These are phyloP conservation scores for Pisolithus tinctorius DNA, from an alignment of 768 basidiomycete genomes.

Conservation along the genomic window DNA sequence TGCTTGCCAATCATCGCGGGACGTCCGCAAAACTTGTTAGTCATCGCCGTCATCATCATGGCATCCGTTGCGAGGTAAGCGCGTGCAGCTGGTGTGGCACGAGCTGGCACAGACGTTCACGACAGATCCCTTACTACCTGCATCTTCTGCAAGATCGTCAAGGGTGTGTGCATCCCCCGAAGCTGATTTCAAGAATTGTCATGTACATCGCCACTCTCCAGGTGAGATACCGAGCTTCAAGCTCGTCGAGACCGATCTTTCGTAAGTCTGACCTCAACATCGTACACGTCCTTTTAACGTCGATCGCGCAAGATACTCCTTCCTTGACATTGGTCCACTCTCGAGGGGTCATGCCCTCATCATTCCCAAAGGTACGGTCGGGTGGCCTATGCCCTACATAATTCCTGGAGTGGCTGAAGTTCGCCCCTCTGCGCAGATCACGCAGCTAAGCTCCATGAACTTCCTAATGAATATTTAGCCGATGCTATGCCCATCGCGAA, in stretches of 20 bases:
- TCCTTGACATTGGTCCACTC: constrained; percentile 89
- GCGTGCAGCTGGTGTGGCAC: neutral
- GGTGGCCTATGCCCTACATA: no score
- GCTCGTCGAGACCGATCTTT: constrained; percentile 66
- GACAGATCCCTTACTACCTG: constrained; percentile 55
- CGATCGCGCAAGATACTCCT: constrained; percentile 52
- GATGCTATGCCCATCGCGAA: constrained; percentile 80
- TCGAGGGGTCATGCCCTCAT: constrained; percentile 87
- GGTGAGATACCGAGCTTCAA: constrained; percentile 90
- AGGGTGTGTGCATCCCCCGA: constrained; percentile 42
- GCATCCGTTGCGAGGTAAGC: constrained; percentile 16
- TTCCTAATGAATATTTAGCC: constrained; percentile 77
- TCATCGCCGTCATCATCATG: constrained; percentile 1
- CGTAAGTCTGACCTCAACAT: constrained; percentile 37
- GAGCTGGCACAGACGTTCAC: neutral
- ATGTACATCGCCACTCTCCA: constrained; percentile 21
- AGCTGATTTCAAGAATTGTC: neutral
- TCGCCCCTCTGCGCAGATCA: constrained; percentile 52
- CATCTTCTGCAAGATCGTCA: constrained; percentile 94
- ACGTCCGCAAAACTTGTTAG: no score
- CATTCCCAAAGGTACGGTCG: constrained; percentile 78
- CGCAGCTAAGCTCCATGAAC: constrained; percentile 74
- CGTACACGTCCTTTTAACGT: neutral
- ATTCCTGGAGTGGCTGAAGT: neutral
- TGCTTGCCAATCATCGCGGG: no score